A percentile compares a stretch with the other conserved stretches of the same genome.
Evolutionary conservation across 2,329 filamentous ascomycete genomes (phyloP).

Genomic region (Diplodia corticola): DNA sequence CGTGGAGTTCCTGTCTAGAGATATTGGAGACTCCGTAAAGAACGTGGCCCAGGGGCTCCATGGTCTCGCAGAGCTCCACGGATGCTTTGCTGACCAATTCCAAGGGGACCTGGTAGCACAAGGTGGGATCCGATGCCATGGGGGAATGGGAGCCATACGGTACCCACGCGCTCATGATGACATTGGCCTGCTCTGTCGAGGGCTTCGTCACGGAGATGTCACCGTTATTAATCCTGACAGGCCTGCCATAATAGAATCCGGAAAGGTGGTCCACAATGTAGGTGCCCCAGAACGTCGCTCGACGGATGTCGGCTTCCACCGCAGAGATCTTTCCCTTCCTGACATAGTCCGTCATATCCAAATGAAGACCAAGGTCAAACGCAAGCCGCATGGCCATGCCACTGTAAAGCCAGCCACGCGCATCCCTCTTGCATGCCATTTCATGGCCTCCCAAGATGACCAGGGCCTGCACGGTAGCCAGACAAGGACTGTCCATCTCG

Average conservation of each 20-base stretch:
- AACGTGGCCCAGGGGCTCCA: slow-evolving; percentile 46
- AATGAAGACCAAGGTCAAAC: slow-evolving; percentile 38
- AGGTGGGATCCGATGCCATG: slow-evolving; percentile 10
- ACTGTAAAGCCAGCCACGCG: slow-evolving; percentile 54
- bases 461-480: slow-evolving; percentile 52
- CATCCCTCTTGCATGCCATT: slow-evolving; percentile 47
- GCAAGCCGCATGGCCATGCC: slow-evolving; percentile 36
- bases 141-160: slow-evolving; percentile 21
- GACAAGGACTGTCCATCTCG: slow-evolving; percentile 49
- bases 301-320: slow-evolving; percentile 43
- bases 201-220: slow-evolving; percentile 46
- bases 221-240: slow-evolving; percentile 41
- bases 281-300: slow-evolving; percentile 46
- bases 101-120: slow-evolving; percentile 18
- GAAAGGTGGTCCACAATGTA: slow-evolving; percentile 46
- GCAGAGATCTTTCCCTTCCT: slow-evolving; percentile 42
- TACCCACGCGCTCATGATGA: slow-evolving; percentile 22
- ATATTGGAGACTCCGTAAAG: slow-evolving; percentile 31
- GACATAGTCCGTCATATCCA: slow-evolving; percentile 46
- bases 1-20: slow-evolving; percentile 40
- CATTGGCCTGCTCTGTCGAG: slow-evolving; percentile 26
- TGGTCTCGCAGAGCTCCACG: slow-evolving; percentile 46
- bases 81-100: slow-evolving; percentile 28
- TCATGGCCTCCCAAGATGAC: slow-evolving; percentile 49
- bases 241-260: slow-evolving; percentile 47